A percentile compares a stretch with the other conserved stretches of the same genome.
Evolutionary conservation across 768 basidiomycete genomes (phyloP).

Genomic region (Termitomyces heimii): DNA sequence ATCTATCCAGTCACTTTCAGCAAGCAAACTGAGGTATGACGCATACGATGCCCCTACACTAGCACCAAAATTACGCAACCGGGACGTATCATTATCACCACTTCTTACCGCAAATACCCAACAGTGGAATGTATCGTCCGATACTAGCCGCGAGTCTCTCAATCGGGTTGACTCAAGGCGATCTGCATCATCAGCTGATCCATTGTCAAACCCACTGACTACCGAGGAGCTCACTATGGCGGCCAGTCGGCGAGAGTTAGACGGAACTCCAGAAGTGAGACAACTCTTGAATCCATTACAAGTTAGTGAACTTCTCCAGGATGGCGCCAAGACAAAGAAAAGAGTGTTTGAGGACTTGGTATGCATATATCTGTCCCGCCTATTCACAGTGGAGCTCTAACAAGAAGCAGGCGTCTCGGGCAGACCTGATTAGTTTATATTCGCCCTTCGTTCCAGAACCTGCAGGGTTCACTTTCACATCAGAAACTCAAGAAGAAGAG

Average conservation of each 20-base stretch:
- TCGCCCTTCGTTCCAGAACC: conserved; percentile 59
- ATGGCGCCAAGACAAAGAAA: not conserved
- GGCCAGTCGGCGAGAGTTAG: conserved; percentile 25
- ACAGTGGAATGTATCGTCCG: conserved; percentile 23
- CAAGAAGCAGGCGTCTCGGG: conserved; percentile 21
- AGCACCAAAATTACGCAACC: conserved; percentile 34
- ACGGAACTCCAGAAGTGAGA: conserved; percentile 19
- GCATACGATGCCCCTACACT: conserved; percentile 63
- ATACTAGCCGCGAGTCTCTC: conserved; percentile 24
- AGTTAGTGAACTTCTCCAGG: not conserved
- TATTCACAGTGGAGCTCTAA: not conserved
- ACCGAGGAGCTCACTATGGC: conserved; percentile 43
- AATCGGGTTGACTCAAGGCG: conserved; percentile 21
- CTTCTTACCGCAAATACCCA: conserved; percentile 26
- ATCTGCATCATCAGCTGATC: conserved; percentile 17
- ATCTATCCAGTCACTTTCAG: conserved; percentile 20
- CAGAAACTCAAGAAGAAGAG: conserved; percentile 10
- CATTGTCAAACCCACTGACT: conserved; percentile 23
- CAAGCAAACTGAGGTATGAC: conserved; percentile 56
- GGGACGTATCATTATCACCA: conserved; percentile 23
- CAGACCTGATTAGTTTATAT: conserved; percentile 71
- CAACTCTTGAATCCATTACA: not conserved
- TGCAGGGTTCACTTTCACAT: conserved; percentile 1
- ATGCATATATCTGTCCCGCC: not conserved
- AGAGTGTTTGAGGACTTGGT: conserved; percentile 16